Conservation (phyloP, 2,329 filamentous ascomycete species). For the Sclerotinia minor region DNA sequence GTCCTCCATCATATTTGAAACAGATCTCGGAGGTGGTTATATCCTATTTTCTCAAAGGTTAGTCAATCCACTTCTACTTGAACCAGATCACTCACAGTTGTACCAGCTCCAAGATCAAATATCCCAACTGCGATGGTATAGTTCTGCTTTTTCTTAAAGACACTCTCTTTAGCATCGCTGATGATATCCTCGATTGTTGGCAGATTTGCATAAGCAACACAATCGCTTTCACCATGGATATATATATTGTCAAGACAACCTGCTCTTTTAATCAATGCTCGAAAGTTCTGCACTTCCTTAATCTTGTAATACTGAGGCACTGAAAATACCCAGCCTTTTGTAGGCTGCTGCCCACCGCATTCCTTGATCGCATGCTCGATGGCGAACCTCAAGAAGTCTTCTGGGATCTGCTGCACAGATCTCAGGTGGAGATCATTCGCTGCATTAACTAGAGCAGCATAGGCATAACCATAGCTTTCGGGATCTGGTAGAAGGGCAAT, state of each 20-base stretch:
- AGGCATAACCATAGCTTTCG: slow-evolving; percentile 1
- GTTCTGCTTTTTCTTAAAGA: too few relatives aligned
- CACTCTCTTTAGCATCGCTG: too few relatives aligned
- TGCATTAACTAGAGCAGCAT: neutral
- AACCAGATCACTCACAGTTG: too few relatives aligned
- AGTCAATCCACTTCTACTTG: too few relatives aligned
- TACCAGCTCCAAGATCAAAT: too few relatives aligned
- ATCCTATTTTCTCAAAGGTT: too few relatives aligned
- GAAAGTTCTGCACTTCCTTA: slow-evolving; percentile 13
- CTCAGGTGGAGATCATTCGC: neutral
- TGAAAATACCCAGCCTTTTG: neutral
- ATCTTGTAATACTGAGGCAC: neutral
- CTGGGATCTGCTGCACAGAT: neutral
- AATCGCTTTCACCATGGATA: slow-evolving; percentile 5
- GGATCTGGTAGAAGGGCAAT: neutral
- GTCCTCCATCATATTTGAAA: too few relatives aligned
- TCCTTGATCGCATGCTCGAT: neutral
- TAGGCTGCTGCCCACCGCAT: neutral
- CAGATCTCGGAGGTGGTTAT: too few relatives aligned
- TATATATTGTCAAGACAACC: slow-evolving; percentile 1
- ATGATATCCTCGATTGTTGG: too few relatives aligned
- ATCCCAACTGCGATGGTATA: too few relatives aligned
- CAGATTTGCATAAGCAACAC: neutral
- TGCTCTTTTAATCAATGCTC: neutral
- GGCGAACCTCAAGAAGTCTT: slow-evolving; percentile 2